Percentiles rank a stretch among this genome's conserved stretches.
Evolutionary conservation across 176 grass and related monocot species (phyloP).

Genomic region (Ananas comosus): DNA sequence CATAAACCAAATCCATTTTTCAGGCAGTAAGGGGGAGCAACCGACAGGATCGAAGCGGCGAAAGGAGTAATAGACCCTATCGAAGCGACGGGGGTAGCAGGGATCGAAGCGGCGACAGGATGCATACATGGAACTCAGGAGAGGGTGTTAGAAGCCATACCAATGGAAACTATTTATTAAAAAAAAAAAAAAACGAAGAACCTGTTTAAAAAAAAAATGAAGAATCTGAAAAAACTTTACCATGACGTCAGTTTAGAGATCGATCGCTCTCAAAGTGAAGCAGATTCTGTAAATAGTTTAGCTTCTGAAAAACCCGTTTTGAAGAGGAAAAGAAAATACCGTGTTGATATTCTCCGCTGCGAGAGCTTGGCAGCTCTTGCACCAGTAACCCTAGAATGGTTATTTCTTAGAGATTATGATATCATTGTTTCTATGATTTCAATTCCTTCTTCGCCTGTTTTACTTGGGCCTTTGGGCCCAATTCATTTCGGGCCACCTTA

Average conservation of each 20-base stretch:
- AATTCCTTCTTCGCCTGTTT: constrained; percentile 75
- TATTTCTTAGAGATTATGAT: constrained; percentile 90
- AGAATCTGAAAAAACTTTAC: neutral
- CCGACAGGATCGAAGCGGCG: too few species aligned
- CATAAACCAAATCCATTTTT: too few species aligned
- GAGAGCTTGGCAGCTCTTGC: constrained; percentile 96
- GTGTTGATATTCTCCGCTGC: constrained; percentile 89
- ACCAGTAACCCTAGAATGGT: constrained; percentile 60
- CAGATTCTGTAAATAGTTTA: constrained; percentile 24
- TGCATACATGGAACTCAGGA: too few species aligned
- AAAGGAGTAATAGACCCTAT: too few species aligned
- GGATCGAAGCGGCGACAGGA: too few species aligned
- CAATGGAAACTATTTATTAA: too few species aligned
- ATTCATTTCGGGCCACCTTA: constrained; percentile 93
- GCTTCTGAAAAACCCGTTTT: constrained; percentile 26
- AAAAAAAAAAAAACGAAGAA: too few species aligned
- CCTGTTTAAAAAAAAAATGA: too few species aligned
- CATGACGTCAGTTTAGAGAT: constrained; percentile 10
- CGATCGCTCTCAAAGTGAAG: neutral
- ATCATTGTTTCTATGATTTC: constrained; percentile 95
- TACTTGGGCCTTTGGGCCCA: constrained; percentile 65
- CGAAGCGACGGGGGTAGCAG: too few species aligned
- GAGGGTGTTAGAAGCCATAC: too few species aligned
- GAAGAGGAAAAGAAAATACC: constrained; percentile 82
- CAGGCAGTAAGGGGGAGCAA: too few species aligned